Evolutionary conservation across 108 stramenopile species (phyloP), one percentile per base, ranked within the genome.

Genomic region (Seminavis robusta): DNA sequence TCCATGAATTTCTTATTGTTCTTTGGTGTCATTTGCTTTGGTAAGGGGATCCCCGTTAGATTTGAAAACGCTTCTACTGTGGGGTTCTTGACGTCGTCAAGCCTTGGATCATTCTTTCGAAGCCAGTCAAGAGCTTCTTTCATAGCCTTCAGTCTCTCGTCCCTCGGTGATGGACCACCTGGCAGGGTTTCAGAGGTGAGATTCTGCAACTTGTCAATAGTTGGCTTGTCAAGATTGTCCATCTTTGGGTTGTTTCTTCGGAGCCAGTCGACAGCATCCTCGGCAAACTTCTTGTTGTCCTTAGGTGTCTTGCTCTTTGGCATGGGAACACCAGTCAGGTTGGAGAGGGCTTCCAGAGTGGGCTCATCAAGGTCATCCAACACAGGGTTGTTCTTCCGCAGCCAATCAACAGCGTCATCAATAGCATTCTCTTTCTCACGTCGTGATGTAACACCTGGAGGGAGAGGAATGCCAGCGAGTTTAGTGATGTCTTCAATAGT

Each of bases 181-280:
- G 31, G 4, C 33, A 11, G 13, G 7, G 19, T 39, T 52, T 33
- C 7, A 16, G 33, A 25, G n/a, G 38, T 16, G 27, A 19, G 31
- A 19, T 6, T 4, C 32, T 29, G 31, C 11, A 59, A 33, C 3
- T 43, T 9, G 10, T 20, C 10, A 8, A 59, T n/a, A 5, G 41
- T 59, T 29, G 57, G 57, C 9, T 45, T 31, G 21, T 59, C 57
- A 2, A 59, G 13, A 3, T 46, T 29, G 3, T 39, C 7, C 2
- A 11, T 40, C 9, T 47, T 20, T 7, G 42, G 24, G 7, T 51
- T 39, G 17, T 39, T 39, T 2, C 20, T 44, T 13, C 65, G 65
- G 17, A 47, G 45, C 65, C 65, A 67, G 19, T 57, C 33, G 29
- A 67, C 16, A n/a, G 54, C 52, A 30, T 48, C 57, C n/a, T 67